Conservation (phyloP, 1,284 basidiomycete species). For the Coniophora puteana region DNA sequence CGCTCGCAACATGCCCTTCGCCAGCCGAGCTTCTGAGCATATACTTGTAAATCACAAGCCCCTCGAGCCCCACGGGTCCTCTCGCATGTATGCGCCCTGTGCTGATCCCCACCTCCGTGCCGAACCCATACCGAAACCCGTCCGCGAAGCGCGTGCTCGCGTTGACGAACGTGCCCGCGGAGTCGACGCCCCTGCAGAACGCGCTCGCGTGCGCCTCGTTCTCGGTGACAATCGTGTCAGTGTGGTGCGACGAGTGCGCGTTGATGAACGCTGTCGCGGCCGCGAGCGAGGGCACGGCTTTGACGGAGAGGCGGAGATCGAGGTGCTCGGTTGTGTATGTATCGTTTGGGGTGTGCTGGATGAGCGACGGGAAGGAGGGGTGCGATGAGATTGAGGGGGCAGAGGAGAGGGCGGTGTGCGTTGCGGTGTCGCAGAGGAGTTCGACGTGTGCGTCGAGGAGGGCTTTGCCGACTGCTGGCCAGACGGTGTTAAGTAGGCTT, state of each 20-base stretch:
- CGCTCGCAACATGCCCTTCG: constrained; percentile 76
- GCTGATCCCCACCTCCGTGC: constrained; percentile 97
- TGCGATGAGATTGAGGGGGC: constrained; percentile 36
- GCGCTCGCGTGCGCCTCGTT: constrained; percentile 57
- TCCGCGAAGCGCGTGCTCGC: constrained; percentile 96
- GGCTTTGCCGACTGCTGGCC: constrained; percentile 76
- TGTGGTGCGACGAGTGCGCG: constrained; percentile 91
- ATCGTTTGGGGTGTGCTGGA: no score
- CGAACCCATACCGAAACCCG: constrained; percentile 96
- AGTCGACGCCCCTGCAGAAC: constrained; percentile 89
- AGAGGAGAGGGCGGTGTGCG: constrained; percentile 49
- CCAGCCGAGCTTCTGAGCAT: constrained; percentile 73
- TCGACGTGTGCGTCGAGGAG: constrained; percentile 71
- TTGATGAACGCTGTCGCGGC: constrained; percentile 91
- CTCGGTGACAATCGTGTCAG: constrained; percentile 93
- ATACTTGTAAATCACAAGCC: constrained; percentile 94
- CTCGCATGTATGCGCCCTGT: constrained; percentile 96
- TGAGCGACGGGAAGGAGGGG: constrained; percentile 47
- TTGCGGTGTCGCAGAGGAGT: constrained; percentile 73
- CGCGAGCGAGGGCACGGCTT: constrained; percentile 64
- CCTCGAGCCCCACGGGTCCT: constrained; percentile 95
- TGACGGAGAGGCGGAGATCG: constrained; percentile 79
- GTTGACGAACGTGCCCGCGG: constrained; percentile 92
- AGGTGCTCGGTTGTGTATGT: constrained; percentile 91
- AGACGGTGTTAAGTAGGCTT: constrained; percentile 65